A percentile compares a stretch with the other conserved stretches of the same genome.
Evolutionary conservation across 805 yeast genomes (phyloP).

Genomic region (Lachancea lanzarotensis): DNA sequence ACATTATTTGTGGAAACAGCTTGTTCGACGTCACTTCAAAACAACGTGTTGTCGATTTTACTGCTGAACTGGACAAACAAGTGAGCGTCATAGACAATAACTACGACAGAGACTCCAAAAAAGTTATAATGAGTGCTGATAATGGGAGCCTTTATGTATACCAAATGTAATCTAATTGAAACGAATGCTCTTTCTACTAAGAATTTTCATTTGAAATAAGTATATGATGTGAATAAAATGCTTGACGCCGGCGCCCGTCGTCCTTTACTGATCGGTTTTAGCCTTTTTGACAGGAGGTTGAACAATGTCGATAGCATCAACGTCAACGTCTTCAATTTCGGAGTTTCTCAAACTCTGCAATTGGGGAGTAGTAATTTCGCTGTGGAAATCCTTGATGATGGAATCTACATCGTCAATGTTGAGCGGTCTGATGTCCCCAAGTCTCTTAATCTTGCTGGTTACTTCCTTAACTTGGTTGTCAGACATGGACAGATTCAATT

Average conservation of each 20-base stretch:
- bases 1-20: constrained; percentile 1
- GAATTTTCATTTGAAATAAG: background rate
- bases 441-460: constrained; percentile 82
- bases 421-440: constrained; percentile 92
- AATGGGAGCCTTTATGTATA: constrained; percentile 4
- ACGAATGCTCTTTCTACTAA: background rate
- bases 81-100: constrained; percentile 6
- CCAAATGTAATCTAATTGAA: background rate
- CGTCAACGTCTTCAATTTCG: constrained; percentile 12
- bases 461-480: constrained; percentile 95
- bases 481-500: constrained; percentile 78
- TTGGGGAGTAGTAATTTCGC: constrained; percentile 56
- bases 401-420: constrained; percentile 97
- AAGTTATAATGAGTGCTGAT: constrained; percentile 1
- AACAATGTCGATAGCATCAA: constrained; percentile 17
- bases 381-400: constrained; percentile 88
- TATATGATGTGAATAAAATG: background rate
- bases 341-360: constrained; percentile 29
- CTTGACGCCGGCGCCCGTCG: constrained; percentile 1
- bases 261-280: constrained; percentile 10
- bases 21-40: constrained; percentile 5
- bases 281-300: constrained; percentile 32
- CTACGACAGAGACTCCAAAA: constrained; percentile 2
- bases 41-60: background rate
- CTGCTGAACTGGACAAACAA: background rate